phyloP scores from a whole-genome alignment of 495 filamentous ascomycete genomes.

The Hypoxylon cercidicola region DNA sequence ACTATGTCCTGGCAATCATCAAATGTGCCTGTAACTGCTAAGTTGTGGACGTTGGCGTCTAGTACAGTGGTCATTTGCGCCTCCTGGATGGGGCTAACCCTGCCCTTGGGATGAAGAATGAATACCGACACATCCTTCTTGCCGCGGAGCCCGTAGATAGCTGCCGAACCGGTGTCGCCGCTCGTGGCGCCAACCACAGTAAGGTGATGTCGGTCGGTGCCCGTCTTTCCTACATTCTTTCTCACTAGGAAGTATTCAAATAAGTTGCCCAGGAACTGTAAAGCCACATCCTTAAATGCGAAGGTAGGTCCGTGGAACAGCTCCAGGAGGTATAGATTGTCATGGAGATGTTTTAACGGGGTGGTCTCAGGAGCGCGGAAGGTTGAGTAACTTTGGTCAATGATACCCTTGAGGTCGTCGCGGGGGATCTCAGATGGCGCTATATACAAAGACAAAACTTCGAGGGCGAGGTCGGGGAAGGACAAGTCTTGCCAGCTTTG shows the following conservation, averaged over 20 bases:
- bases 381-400: constrained; percentile 81
- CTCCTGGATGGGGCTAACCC: constrained; percentile 87
- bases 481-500: constrained; percentile 77
- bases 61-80: constrained; percentile 93
- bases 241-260: constrained; percentile 95
- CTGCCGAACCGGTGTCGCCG: constrained; percentile 94
- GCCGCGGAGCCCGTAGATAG: constrained; percentile 95
- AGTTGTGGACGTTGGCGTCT: constrained; percentile 89
- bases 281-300: constrained; percentile 91
- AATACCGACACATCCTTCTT: constrained; percentile 96
- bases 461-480: constrained; percentile 81
- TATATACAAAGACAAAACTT: constrained; percentile 83
- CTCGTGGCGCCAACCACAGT: constrained; percentile 92
- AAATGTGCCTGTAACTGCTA: constrained; percentile 87
- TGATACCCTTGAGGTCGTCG: constrained; percentile 81
- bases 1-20: constrained; percentile 97
- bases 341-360: constrained; percentile 75
- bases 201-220: constrained; percentile 80
- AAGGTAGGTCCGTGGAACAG: constrained; percentile 98
- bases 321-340: constrained; percentile 85
- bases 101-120: constrained; percentile 87
- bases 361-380: constrained; percentile 81
- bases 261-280: constrained; percentile 92
- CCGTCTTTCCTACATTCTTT: constrained; percentile 79
- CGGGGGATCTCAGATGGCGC: constrained; percentile 81